phyloP scores from a whole-genome alignment of 2,329 filamentous ascomycete species.

The Fusarium sp. region DNA sequence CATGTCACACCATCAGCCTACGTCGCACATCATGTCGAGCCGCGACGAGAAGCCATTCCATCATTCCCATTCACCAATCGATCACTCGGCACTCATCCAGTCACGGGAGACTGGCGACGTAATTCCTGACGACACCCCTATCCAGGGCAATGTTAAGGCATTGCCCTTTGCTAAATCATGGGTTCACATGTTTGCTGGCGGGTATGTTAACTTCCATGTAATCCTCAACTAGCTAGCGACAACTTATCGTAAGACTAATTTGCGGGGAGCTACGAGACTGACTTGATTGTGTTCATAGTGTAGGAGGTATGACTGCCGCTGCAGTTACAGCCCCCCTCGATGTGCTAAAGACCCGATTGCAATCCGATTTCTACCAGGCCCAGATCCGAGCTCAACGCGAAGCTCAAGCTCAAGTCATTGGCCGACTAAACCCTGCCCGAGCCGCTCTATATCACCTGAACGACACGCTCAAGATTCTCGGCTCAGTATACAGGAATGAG shows the following conservation, averaged over 20 bases:
- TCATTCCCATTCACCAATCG: slow-evolving; percentile 43
- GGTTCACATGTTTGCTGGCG: slow-evolving; percentile 92
- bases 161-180: slow-evolving; percentile 78
- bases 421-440: slow-evolving; percentile 67
- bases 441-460: slow-evolving; percentile 77
- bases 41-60: slow-evolving; percentile 47
- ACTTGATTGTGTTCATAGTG: slow-evolving; percentile 56
- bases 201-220: slow-evolving; percentile 62
- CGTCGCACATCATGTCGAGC: slow-evolving; percentile 42
- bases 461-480: slow-evolving; percentile 88
- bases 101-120: slow-evolving; percentile 70
- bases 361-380: slow-evolving; percentile 93
- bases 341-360: slow-evolving; percentile 90
- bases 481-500: slow-evolving; percentile 80
- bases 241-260: not conserved
- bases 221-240: not conserved
- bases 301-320: slow-evolving; percentile 90
- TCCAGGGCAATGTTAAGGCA: slow-evolving; percentile 48
- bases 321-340: slow-evolving; percentile 95
- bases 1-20: slow-evolving; percentile 47
- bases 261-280: slow-evolving; percentile 10
- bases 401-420: slow-evolving; percentile 61
- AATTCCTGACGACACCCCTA: slow-evolving; percentile 54
- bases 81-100: slow-evolving; percentile 58
- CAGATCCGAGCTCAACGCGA: slow-evolving; percentile 76